phyloP scores from a whole-genome alignment of 73 alveolate genomes.

The Vitrella brassicaformis region DNA sequence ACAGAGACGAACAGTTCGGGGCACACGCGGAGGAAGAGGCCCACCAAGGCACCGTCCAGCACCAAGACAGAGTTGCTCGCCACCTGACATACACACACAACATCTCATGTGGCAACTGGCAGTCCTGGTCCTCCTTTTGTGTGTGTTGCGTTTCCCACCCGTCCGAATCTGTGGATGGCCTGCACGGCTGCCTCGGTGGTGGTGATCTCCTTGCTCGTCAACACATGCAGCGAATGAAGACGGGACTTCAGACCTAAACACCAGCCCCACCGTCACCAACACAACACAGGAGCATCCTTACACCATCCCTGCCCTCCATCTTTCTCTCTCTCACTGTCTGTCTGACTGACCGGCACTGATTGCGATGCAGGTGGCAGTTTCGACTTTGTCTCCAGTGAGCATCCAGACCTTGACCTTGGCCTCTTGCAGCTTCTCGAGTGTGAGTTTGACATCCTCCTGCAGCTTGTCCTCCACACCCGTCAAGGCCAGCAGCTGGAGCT shows the following conservation, averaged over 20 bases:
- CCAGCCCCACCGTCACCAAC: no score
- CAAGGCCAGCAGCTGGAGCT: constrained; percentile 77
- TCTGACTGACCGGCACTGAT: constrained; percentile 79
- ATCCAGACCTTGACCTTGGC: constrained; percentile 87
- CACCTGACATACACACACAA: no score
- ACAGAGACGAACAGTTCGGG: constrained; percentile 30
- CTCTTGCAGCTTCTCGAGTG: constrained; percentile 61
- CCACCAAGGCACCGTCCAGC: constrained; percentile 39
- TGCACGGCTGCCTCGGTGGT: constrained; percentile 12
- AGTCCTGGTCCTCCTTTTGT: no score
- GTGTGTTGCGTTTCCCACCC: constrained; percentile 9
- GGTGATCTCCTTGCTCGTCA: constrained; percentile 18
- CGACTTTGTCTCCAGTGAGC: constrained; percentile 94
- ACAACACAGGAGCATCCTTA: no score
- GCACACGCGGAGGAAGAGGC: constrained; percentile 15
- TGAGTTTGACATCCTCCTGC: constrained; percentile 61
- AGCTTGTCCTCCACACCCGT: constrained; percentile 90
- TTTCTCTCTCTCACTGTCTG: background rate
- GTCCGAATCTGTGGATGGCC: constrained; percentile 6
- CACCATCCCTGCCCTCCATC: background rate
- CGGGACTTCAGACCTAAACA: no score
- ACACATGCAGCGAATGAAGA: constrained; percentile 21
- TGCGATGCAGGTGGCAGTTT: constrained; percentile 92
- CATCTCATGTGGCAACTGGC: no score
- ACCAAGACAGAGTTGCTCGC: constrained; percentile 18